Conservation (phyloP, 2,329 filamentous ascomycete genomes). For the Sporothrix protearum region DNA sequence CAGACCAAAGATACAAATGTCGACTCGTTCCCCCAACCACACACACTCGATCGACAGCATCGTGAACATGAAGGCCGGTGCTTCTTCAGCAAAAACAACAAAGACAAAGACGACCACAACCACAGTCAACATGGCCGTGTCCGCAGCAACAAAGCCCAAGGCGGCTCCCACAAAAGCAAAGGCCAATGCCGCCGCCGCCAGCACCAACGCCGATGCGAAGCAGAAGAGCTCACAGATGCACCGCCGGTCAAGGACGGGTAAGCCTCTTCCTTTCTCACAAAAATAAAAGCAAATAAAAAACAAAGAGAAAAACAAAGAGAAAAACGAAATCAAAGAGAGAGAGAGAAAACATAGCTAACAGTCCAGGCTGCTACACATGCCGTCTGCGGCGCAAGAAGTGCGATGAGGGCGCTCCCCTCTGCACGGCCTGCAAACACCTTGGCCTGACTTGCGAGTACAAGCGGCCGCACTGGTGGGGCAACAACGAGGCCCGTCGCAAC, state of each 20-base stretch:
- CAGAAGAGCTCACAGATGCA: constrained; percentile 77
- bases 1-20: constrained; percentile 65
- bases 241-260: constrained; percentile 90
- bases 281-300: too few relatives aligned
- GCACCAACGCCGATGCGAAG: constrained; percentile 41
- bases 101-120: constrained; percentile 34
- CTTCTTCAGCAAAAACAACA: constrained; percentile 21
- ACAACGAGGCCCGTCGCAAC: constrained; percentile 75
- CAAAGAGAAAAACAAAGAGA: too few relatives aligned
- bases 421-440: constrained; percentile 67
- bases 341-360: not conserved
- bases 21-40: constrained; percentile 61
- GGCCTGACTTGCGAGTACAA: constrained; percentile 93
- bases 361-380: constrained; percentile 64
- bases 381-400: constrained; percentile 66
- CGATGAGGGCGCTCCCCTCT: constrained; percentile 60
- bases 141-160: constrained; percentile 58
- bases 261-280: constrained; percentile 34
- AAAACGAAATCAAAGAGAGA: not conserved
- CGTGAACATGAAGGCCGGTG: constrained; percentile 36
- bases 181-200: constrained; percentile 41
- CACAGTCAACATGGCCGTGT: constrained; percentile 59
- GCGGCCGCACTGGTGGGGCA: constrained; percentile 95
- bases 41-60: constrained; percentile 38
- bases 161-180: constrained; percentile 42